phyloP scores from a whole-genome alignment of 495 filamentous ascomycete species.

The Aspergillus taichungensis region DNA sequence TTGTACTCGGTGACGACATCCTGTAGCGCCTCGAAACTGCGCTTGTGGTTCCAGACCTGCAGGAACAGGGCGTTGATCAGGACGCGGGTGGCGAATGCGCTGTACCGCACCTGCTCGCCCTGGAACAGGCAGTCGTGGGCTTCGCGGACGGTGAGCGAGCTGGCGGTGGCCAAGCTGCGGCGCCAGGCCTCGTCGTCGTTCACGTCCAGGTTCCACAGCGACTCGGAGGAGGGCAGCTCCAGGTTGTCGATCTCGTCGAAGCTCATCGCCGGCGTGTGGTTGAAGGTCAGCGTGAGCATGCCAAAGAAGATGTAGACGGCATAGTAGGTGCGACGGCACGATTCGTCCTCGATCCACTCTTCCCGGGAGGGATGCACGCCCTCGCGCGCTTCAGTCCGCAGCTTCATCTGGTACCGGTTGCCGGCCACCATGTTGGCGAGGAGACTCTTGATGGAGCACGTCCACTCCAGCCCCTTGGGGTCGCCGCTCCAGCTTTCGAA shows the following conservation, averaged over 20 bases:
- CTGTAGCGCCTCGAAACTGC: slow-evolving; percentile 89
- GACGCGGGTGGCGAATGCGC: slow-evolving; percentile 92
- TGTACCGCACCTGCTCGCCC: slow-evolving; percentile 84
- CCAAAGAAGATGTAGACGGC: slow-evolving; percentile 99
- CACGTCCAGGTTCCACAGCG: slow-evolving; percentile 82
- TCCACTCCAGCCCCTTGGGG: slow-evolving; percentile 95
- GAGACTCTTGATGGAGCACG: slow-evolving; percentile 95
- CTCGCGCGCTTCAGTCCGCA: slow-evolving; percentile 81
- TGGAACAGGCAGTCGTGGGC: slow-evolving; percentile 93
- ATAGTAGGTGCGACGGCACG: slow-evolving; percentile 92
- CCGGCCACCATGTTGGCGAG: slow-evolving; percentile 98
- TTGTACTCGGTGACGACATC: slow-evolving; percentile 98
- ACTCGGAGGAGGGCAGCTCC: slow-evolving; percentile 86
- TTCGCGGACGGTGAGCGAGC: slow-evolving; percentile 76
- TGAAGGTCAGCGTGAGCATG: slow-evolving; percentile 89
- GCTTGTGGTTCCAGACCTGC: slow-evolving; percentile 98
- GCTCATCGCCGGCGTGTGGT: slow-evolving; percentile 93
- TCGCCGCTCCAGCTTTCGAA: slow-evolving; percentile 99
- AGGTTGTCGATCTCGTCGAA: slow-evolving; percentile 96
- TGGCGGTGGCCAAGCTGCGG: slow-evolving; percentile 60
- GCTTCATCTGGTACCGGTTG: slow-evolving; percentile 90
- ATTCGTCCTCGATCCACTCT: slow-evolving; percentile 96
- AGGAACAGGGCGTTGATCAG: slow-evolving; percentile 99
- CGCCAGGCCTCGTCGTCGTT: slow-evolving; percentile 76
- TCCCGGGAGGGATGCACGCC: slow-evolving; percentile 66